These are phyloP conservation scores for Lumnitzera littorea DNA, from an alignment of 345 rosid species.

Conservation along the genomic window DNA sequence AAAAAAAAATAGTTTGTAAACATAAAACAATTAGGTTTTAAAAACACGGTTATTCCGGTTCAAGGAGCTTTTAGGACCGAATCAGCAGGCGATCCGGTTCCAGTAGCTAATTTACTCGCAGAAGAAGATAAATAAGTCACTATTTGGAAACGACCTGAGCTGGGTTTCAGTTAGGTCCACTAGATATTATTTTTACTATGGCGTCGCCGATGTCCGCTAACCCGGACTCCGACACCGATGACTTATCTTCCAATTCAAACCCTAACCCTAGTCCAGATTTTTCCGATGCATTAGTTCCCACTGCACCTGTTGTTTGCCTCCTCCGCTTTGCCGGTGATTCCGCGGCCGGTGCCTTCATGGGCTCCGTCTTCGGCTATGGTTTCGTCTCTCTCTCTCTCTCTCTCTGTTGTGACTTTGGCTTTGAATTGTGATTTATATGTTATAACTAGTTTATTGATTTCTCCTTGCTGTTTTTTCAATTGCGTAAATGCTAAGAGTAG, in stretches of 20 bases:
- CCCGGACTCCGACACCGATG: slow-evolving; percentile 8
- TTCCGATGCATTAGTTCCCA: slow-evolving; percentile 35
- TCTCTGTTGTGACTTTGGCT: neutral
- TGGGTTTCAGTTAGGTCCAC: too few species aligned
- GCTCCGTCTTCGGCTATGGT: slow-evolving; percentile 88
- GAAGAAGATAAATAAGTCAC: too few species aligned
- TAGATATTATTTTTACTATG: slow-evolving; percentile 17
- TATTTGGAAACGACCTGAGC: too few species aligned
- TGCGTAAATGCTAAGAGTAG: too few species aligned
- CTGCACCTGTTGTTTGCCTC: slow-evolving; percentile 60
- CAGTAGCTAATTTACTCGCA: too few species aligned
- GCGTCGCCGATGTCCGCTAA: slow-evolving; percentile 26
- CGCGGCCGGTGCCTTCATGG: slow-evolving; percentile 84
- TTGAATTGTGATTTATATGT: neutral
- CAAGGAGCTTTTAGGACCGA: too few species aligned
- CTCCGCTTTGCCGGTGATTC: slow-evolving; percentile 66
- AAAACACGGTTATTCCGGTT: too few species aligned
- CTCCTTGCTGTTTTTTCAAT: neutral
- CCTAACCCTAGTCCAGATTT: slow-evolving; percentile 19
- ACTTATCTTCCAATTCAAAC: too few species aligned
- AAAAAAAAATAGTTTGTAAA: too few species aligned
- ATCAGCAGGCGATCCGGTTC: too few species aligned
- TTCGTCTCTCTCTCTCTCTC: slow-evolving; percentile 1
- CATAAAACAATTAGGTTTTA: too few species aligned
- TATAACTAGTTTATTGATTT: neutral